Evolutionary conservation across 1,284 basidiomycete genomes (phyloP).

Genomic region (Sanghuangporus weigelae): DNA sequence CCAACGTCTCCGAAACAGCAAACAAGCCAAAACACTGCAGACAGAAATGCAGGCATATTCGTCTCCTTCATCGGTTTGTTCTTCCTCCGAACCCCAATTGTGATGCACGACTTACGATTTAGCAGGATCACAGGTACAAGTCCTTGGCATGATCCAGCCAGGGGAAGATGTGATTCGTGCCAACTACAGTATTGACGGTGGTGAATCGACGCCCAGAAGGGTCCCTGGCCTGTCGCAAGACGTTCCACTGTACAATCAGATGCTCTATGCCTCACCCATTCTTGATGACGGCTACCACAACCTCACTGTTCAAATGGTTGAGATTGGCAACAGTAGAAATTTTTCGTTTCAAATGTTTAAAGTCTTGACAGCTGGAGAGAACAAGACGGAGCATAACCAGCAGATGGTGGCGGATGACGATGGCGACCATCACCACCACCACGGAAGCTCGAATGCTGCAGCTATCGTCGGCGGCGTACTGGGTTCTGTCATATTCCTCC

Average conservation of each 20-base stretch:
- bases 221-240: background rate
- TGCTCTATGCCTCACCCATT: constrained; percentile 3
- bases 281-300: background rate
- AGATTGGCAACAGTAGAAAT: constrained; percentile 3
- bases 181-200: constrained; percentile 16
- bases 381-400: background rate
- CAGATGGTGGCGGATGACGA: background rate
- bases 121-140: constrained; percentile 7
- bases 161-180: constrained; percentile 7
- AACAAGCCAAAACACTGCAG: background rate
- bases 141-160: constrained; percentile 3
- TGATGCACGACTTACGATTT: background rate
- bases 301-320: background rate
- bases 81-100: background rate
- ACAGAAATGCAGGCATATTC: background rate
- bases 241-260: background rate
- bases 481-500: constrained; percentile 1
- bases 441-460: background rate
- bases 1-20: background rate
- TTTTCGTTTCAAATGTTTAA: constrained; percentile 1
- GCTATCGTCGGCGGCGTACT: constrained; percentile 12
- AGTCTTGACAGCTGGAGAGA: background rate
- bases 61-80: constrained; percentile 1
- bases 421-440: background rate
- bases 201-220: background rate